Base-by-base conservation (phyloP, 148 eudicot genomes). In the Amaranthus hypochondriacus region DNA sequence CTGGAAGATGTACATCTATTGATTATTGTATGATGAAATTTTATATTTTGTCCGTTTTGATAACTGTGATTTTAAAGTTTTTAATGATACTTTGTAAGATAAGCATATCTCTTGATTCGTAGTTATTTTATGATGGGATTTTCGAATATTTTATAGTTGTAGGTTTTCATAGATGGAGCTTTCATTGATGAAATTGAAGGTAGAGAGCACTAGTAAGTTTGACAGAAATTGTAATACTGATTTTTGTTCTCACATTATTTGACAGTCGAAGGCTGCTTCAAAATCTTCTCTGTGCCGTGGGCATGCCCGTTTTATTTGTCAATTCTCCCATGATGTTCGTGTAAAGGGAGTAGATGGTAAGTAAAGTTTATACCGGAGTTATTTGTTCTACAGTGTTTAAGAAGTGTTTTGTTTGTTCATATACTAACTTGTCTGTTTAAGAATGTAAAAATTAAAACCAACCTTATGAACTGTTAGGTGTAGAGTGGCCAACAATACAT, bases 291-390 rank as follows among this genome's bases (percentile, higher is more conserved):
- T 56, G 6, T 62, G 63, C 50, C 62, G 51, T 14, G 73, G 53
- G 53, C 62, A 62, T 68, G 81, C 84, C 43, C 59, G 63, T 63
- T 62, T 85, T 74, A 72, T 78, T 14, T 87, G 90, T 57, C 86
- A 79, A 75, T 88, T 92, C 81, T 72, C 90, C 11, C 84, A 73
- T 67, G 72, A 75, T 77, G 71, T 75, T 48, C 77, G 81, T 56
- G 73, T 64, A 51, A 79, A 81, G 57, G 73, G 62, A 46, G 79
- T 80, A 81, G 82, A 91, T 55, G 90, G 93, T 87, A 77, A 70
- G 79, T 71, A 4, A 53, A 13, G 44, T 42, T 58, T 39, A 13
- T 65, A 1, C 50, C 15, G 58, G 10, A 11, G 21, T 15, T 61
- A 6, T 18, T 51, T 56, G 5, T 53, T 15, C n/a, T 58, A 21